Evolutionary conservation across 495 filamentous ascomycete species (phyloP), one percentile per base, ranked within the genome.

Genomic region (Penicillium samsonianum): DNA sequence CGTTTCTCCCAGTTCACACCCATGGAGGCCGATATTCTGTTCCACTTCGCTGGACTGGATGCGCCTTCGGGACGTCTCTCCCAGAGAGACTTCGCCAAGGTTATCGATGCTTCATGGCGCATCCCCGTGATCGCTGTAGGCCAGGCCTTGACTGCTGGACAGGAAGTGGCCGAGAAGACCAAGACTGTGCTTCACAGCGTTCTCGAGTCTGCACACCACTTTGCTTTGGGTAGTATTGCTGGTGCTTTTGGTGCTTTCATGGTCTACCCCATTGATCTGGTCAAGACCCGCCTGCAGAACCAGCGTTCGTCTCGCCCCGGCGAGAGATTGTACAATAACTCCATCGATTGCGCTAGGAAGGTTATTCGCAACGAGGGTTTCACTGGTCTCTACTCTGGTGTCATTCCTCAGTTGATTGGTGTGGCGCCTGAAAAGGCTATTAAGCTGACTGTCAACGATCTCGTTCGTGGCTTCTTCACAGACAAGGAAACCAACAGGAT

Each of bases 231-330:
- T 37, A 90, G 88, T 72, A 63, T 94, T 60, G 94, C 95, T 11
- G 94, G 94, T 70, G 94, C 94, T 20, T 98, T 98, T 65, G 94
- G 94, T 65, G 94, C 94, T 14, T 97, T 98, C 71, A 95, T 98
- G 87, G 94, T 98, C 40, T 98, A 98, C 72, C 94, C 94, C 25
- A 98, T 98, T 71, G 94, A 98, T 75, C 78, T 98, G 44, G 94
- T 98, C 60, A 98, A 98, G 83, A 98, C 94, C 9, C 86, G 94
- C 33, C 92, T 98, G 92, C 94, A 98, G 72, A 98, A 98, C 75
- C 94, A 98, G 76, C 84, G 94, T 50, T 84, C 83, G 31, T 82
- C 79, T 17, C 81, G 87, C 23, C 90, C 92, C 4, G 94, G 94
- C 59, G 85, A 96, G 72, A 74, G 89, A 57, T 77, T 98, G 60